Conservation (phyloP, 495 filamentous ascomycete species). For the Thermothielavioides terrestris region DNA sequence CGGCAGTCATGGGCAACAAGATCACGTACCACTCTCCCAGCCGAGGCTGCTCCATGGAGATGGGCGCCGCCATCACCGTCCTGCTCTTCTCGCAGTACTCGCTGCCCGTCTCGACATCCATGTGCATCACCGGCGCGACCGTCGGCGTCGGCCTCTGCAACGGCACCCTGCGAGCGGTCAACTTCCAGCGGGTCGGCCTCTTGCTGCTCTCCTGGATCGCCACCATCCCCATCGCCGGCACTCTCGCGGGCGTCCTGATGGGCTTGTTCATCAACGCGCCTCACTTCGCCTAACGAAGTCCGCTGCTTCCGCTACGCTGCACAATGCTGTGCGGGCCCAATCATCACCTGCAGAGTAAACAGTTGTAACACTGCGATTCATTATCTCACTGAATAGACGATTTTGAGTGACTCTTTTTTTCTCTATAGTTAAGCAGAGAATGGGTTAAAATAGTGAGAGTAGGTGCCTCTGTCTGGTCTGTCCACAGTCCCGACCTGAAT, state of each 20-base stretch:
- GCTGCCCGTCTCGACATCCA: slow-evolving; percentile 52
- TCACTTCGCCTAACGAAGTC: too few relatives aligned
- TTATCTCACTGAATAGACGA: too few relatives aligned
- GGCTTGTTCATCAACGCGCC: slow-evolving; percentile 52
- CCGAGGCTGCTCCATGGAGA: slow-evolving; percentile 55
- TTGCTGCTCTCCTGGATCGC: slow-evolving; percentile 51
- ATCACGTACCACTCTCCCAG: slow-evolving; percentile 61
- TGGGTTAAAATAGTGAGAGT: too few relatives aligned
- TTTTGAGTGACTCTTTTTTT: too few relatives aligned
- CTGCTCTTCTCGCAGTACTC: slow-evolving; percentile 31
- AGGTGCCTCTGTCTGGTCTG: too few relatives aligned
- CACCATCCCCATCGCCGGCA: slow-evolving; percentile 50
- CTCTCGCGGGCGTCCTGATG: slow-evolving; percentile 50
- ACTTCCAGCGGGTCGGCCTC: slow-evolving; percentile 50
- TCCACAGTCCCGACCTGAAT: too few relatives aligned
- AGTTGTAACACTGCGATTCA: too few relatives aligned
- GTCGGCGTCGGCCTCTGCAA: slow-evolving; percentile 58
- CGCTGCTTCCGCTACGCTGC: too few relatives aligned
- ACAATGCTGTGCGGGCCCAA: too few relatives aligned
- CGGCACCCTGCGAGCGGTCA: slow-evolving; percentile 48
- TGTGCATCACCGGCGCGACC: slow-evolving; percentile 55
- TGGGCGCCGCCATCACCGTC: slow-evolving; percentile 61
- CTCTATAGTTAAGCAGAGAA: too few relatives aligned
- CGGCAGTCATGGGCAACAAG: slow-evolving; percentile 49
- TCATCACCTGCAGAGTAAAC: too few relatives aligned